Evolutionary conservation across 2,329 filamentous ascomycete genomes (phyloP).

Genomic region (Diplodia corticola): DNA sequence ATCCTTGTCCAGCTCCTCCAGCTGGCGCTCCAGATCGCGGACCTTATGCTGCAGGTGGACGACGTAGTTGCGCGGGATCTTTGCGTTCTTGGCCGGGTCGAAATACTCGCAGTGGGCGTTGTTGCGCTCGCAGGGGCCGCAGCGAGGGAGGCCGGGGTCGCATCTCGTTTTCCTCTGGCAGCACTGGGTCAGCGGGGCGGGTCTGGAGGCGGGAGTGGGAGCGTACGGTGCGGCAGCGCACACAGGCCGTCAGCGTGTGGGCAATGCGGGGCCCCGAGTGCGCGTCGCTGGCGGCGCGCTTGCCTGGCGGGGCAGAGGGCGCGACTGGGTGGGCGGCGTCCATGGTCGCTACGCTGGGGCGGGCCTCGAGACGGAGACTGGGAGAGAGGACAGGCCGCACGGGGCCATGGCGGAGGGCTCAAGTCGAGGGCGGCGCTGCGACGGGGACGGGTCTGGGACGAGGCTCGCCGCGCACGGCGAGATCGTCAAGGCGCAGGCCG

Average conservation of each 20-base stretch:
- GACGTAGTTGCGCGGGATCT: conserved; percentile 89
- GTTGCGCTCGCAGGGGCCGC: conserved; percentile 87
- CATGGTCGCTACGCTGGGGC: conserved; percentile 30
- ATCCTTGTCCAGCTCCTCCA: conserved; percentile 75
- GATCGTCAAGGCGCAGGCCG: conserved; percentile 8
- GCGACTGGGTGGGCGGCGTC: conserved; percentile 32
- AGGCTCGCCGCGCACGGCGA: neutral
- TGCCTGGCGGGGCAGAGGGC: conserved; percentile 4
- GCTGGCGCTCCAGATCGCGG: conserved; percentile 75
- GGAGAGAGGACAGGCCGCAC: conserved; percentile 27
- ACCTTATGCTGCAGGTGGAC: conserved; percentile 88
- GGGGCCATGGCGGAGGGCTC: conserved; percentile 26
- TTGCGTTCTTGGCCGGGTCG: conserved; percentile 81
- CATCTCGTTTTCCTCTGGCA: conserved; percentile 89
- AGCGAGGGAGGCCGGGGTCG: conserved; percentile 88
- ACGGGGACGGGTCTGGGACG: neutral
- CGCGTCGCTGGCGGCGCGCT: conserved; percentile 2
- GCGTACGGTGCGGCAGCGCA: conserved; percentile 73
- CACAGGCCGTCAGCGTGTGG: conserved; percentile 78
- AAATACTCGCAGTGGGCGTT: conserved; percentile 94
- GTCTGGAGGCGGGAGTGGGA: conserved; percentile 7
- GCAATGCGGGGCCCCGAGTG: conserved; percentile 60
- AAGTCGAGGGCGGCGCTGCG: neutral
- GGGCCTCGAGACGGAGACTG: conserved; percentile 41
- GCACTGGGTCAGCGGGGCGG: conserved; percentile 26